Evolutionary conservation across 2,329 filamentous ascomycete genomes (phyloP), one percentile per base, ranked within the genome.

Genomic region (Colletotrichum costaricense): DNA sequence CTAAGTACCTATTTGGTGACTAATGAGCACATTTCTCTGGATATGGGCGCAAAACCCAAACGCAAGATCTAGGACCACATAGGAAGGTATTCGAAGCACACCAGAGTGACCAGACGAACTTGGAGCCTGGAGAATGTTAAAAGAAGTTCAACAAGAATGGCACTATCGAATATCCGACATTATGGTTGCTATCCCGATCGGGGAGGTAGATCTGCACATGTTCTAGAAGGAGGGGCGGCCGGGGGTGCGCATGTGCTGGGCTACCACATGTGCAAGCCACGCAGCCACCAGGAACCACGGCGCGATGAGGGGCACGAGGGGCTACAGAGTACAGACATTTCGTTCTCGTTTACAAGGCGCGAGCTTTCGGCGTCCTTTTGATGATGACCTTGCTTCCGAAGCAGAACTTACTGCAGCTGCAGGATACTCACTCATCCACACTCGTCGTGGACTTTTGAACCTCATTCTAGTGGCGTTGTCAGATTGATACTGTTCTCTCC

Each of bases 171-270:
- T 49, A 12, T 22, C 26, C 38, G 26, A 49, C 24, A n/a, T n/a
- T 6, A 9, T 49, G 59, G 38, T 38, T n/a, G 35, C 24, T 24
- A 49, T 63, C 59, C 59, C 59, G 59, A 63, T 63, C 38, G 26
- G 59, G 59, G 38, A 63, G 59, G 59, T 63, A 63, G 59, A 63
- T 63, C 59, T 63, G 59, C 26, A 49, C 38, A 30, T 63, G 16
- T 49, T 14, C 38, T 63, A n/a, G 59, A 49, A 33, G 26, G 26
- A 63, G 38, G 38, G 59, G 38, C 19, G 19, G 5, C 38, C 38
- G 42, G 42, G 7, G 8, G 19, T 38, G 16, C 38, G 24, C 16
- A 30, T 22, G 24, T 5, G 38, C 33, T 63, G 38, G 59, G 38
- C 35, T 30, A 38, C 59, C 38, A 63, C 59, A 52, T 49, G 38